Base-by-base conservation (phyloP, 345 rosid genomes). In the Leavenworthia alabamica region DNA sequence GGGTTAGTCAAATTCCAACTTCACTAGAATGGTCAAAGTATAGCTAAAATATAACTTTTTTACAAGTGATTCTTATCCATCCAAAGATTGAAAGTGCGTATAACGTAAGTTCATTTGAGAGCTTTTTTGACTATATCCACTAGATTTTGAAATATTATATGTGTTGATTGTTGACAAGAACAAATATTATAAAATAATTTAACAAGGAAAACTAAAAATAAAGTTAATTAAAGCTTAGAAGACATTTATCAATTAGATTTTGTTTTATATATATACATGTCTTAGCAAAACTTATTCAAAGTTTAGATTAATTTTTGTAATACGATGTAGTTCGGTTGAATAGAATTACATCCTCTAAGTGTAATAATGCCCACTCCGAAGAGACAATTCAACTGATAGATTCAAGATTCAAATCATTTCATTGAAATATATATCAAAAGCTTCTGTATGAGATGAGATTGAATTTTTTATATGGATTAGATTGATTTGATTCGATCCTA, bases 91-190 rank as follows among this genome's bases (percentile, higher is more conserved):
- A 31, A 74, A 63, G 66, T 74, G 70, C 69, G 70, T 64, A 64
- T 62, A 46, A 62, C 57, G 20, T 41, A 29, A 70, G 46, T 70
- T 70, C 23, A 70, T 54, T 70, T 47, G 33, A 54, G 54, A 4
- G 14, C 59, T 56, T 47, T 47, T 62, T 70, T 70, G 69, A 70
- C 74, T 70, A 70, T 40, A 62, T 62, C 74, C 64, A 70, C 68
- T 69, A n/a, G n/a, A n/a, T n/a, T 31, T 41, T 41, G 1, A 29
- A 52, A 29, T 51, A 29, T 19, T 8, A 7, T 17, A 56, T 65
- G 3, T 5, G 5, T 20, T 8, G 14, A 39, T 7, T 14, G 22
- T 28, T 27, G 55, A n/a, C 1, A 29, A 8, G 26, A 49, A 40
- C 40, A 51, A 4, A 17, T 6, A 46, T 22, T 16, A 0, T 29